Base-by-base conservation (phyloP, 1,139 yeast species). In the Debaryomycetaceae sp. region DNA sequence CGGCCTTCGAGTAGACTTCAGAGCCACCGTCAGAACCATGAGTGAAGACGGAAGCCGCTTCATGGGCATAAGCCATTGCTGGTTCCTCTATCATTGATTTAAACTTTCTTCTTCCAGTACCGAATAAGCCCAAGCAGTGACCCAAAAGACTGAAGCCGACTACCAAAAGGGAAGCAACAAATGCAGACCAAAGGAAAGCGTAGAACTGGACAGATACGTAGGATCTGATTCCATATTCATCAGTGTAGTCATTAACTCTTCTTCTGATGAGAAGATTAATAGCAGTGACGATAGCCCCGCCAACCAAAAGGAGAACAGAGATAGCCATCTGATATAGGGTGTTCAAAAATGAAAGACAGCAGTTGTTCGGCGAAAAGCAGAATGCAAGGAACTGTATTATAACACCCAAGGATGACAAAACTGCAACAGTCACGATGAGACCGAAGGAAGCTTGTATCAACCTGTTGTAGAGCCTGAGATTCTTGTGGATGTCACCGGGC, bases 131-230 rank as follows among this genome's bases (percentile, higher is more conserved):
- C 49, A 72, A 68, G 49, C 76, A 72, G 52, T 72, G 76, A 23
- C 78, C 79, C 41, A 74, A 58, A 40, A 70, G 60, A 44, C 66
- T 66, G 52, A 72, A 58, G 6, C 68, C 40, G 7, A 64, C 53
- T 35, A 72, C 62, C 31, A 70, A 50, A 24, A 69, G 55, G 4
- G 75, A 66, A 3, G 76, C 72, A 24, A 60, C 74, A 1, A 62
- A 66, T 0, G 71, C 68, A 6, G 75, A 63, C 78, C 78, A 73
- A 13, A 59, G 49, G 52, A 69, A 71, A 2, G 78, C 80, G 45
- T 72, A 73, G 52, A 67, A 71, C 45, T 72, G 69, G 36, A 65
- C 60, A 2, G 78, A 72, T 41, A 73, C 57, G 55, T 46, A 70
- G 3, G 75, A 46, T 47, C 64, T 68, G 39, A 71, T 57, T 7